phyloP scores from a whole-genome alignment of 2,329 filamentous ascomycete genomes.

The Cordyceps cicadae region DNA sequence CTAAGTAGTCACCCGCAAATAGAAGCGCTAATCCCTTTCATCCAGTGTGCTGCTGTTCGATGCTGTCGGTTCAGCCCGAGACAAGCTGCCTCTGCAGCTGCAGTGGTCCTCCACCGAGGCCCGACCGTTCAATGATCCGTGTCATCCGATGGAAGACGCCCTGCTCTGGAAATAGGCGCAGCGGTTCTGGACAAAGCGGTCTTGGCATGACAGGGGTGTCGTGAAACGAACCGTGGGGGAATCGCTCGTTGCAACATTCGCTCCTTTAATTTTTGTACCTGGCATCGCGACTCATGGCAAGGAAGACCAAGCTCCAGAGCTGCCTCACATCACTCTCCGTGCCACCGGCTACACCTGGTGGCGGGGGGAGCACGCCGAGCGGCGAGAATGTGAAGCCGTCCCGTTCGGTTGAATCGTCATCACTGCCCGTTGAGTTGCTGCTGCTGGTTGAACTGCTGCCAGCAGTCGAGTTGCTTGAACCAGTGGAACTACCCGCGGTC shows the following conservation, averaged over 20 bases:
- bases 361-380: conserved; percentile 41
- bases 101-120: too few relatives aligned
- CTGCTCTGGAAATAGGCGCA: neutral
- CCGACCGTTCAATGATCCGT: neutral
- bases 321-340: conserved; percentile 46
- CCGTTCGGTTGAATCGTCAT: conserved; percentile 24
- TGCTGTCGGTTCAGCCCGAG: too few relatives aligned
- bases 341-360: conserved; percentile 30
- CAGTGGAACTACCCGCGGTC: too few relatives aligned
- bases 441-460: too few relatives aligned
- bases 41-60: too few relatives aligned
- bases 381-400: conserved; percentile 38
- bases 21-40: too few relatives aligned
- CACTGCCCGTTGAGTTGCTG: conserved; percentile 23
- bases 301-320: conserved; percentile 50
- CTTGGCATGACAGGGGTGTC: neutral
- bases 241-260: neutral
- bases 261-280: neutral
- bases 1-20: too few relatives aligned
- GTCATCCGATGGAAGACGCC: neutral
- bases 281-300: conserved; percentile 33
- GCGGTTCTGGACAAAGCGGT: neutral
- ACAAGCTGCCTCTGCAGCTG: too few relatives aligned
- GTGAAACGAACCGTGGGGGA: neutral
- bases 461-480: too few relatives aligned